Conservation (phyloP, 169 alveolate species). For the Eimeria acervulina region DNA sequence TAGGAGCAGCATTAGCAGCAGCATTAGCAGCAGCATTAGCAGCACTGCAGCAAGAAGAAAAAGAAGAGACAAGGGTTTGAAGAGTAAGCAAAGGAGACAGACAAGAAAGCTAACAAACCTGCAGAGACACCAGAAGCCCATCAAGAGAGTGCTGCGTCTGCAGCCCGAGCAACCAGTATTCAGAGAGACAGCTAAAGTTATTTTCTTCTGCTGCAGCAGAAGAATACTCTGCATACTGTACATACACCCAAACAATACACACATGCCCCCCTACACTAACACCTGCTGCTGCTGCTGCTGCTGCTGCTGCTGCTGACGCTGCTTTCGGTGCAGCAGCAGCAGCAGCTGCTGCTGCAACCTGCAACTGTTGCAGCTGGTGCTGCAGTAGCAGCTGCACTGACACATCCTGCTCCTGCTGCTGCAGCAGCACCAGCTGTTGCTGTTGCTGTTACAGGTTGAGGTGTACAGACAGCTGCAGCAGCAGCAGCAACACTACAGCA, state of each 20-base stretch:
- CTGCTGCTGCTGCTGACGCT: no score
- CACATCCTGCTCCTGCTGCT: no score
- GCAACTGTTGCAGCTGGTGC: neutral
- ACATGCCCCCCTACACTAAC: neutral
- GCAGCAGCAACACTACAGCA: neutral
- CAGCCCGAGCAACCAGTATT: slow-evolving; percentile 13
- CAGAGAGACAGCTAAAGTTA: neutral
- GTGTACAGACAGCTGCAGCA: no score
- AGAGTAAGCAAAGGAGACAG: no score
- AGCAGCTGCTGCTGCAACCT: no score
- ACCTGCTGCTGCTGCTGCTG: neutral
- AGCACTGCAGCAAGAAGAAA: no score
- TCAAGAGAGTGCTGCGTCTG: slow-evolving; percentile 26
- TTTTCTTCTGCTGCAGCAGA: neutral
- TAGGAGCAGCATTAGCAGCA: no score
- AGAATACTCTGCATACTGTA: slow-evolving; percentile 5
- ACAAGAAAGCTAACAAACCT: no score
- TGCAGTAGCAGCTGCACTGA: no score
- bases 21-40: no score
- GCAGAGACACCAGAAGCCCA: neutral
- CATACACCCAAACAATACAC: neutral
- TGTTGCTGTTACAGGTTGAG: neutral
- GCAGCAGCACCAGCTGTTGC: neutral
- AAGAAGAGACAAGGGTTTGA: no score
- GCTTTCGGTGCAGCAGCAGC: neutral